Conservation (phyloP, 345 rosid genomes). For the Eucalyptus virginea region DNA sequence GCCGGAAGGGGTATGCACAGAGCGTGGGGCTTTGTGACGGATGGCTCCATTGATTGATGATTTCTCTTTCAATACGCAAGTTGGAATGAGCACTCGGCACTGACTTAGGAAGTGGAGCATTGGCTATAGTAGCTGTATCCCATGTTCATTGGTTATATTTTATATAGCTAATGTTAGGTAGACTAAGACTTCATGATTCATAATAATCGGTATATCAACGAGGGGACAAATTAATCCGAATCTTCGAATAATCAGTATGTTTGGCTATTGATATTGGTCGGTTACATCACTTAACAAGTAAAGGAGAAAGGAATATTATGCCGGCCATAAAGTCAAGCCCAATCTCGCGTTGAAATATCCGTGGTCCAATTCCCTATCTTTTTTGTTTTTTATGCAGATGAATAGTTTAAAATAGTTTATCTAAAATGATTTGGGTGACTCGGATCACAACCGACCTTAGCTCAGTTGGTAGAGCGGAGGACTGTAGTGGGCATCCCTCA, state of each 20-base stretch:
- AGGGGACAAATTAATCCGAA: not conserved
- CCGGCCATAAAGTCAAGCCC: not conserved
- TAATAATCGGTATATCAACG: not conserved
- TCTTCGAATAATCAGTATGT: not conserved
- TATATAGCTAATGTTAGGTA: not conserved
- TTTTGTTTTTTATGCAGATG: not conserved
- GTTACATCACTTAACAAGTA: not conserved
- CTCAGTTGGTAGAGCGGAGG: constrained; percentile 99
- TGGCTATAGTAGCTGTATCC: not conserved
- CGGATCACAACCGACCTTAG: constrained; percentile 16
- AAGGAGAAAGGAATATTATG: not conserved
- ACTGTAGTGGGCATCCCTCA: constrained; percentile 61
- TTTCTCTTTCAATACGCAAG: not conserved
- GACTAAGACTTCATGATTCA: not conserved
- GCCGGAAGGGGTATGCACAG: not conserved
- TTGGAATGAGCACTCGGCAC: not conserved
- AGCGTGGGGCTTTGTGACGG: not conserved
- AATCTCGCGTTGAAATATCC: not conserved
- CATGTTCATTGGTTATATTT: not conserved
- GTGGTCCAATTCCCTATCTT: not conserved
- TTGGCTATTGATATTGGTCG: not conserved
- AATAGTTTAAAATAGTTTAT: too few species aligned
- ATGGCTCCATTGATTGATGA: not conserved
- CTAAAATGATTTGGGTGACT: rapidly evolving
- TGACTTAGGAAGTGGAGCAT: not conserved